Evolutionary conservation across 805 yeast genomes (phyloP).

Genomic region (Candida coleopterorum): DNA sequence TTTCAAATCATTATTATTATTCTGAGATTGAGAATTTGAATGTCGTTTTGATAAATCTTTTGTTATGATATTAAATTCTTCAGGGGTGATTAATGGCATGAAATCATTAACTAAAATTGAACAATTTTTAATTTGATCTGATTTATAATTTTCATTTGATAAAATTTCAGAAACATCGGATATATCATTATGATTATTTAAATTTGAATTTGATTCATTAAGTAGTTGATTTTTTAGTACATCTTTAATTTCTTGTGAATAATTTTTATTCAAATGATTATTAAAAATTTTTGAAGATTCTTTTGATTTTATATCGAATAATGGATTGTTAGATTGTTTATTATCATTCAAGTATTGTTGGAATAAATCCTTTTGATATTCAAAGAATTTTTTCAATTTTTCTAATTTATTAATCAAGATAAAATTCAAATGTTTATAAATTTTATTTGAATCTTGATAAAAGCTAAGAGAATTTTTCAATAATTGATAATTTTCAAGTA

Average conservation of each 20-base stretch:
- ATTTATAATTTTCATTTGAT: conserved; percentile 1
- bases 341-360: conserved; percentile 17
- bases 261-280: conserved; percentile 26
- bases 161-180: background rate
- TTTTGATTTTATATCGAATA: conserved; percentile 14
- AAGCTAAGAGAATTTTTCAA: conserved; percentile 26
- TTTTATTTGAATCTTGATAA: conserved; percentile 34
- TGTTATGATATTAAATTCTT: conserved; percentile 36
- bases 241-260: conserved; percentile 24
- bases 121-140: no score
- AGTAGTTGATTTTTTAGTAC: conserved; percentile 15
- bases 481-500: conserved; percentile 28
- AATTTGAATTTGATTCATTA: conserved; percentile 7
- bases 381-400: conserved; percentile 35
- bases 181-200: background rate
- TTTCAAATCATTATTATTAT: conserved; percentile 10
- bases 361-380: conserved; percentile 29
- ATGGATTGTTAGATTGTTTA: conserved; percentile 11
- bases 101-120: conserved; percentile 29
- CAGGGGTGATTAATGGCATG: conserved; percentile 35
- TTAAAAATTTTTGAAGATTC: conserved; percentile 24
- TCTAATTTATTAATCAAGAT: conserved; percentile 30
- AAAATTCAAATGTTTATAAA: conserved; percentile 27
- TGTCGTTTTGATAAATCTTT: conserved; percentile 32
- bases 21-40: no score